Percentiles rank a stretch among this genome's conserved stretches.
These are phyloP conservation scores for Boletales sp. DNA, from an alignment of 768 basidiomycete genomes.

Conservation along the genomic window DNA sequence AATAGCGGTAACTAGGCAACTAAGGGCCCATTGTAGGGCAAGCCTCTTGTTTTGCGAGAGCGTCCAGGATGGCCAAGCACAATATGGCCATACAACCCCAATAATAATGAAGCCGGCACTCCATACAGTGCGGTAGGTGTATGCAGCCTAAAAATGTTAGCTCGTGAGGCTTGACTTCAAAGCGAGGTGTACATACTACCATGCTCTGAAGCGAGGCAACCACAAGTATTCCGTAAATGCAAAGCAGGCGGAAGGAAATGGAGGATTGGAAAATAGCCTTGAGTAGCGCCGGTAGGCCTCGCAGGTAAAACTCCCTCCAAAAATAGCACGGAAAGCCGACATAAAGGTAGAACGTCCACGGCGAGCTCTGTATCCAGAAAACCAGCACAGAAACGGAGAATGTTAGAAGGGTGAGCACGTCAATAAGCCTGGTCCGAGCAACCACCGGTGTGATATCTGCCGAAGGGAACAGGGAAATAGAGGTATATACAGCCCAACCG, in stretches of 20 bases:
- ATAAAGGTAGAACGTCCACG: conserved; percentile 75
- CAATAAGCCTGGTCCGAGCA: conserved; percentile 7
- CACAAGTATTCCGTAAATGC: conserved; percentile 32
- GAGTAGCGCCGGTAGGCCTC: conserved; percentile 18
- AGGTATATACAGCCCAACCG: conserved; percentile 74
- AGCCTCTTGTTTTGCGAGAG: conserved; percentile 26
- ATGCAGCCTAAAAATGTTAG: conserved; percentile 49
- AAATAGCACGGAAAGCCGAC: conserved; percentile 74
- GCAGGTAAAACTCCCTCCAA: conserved; percentile 55
- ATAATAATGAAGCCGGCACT: conserved; percentile 58
- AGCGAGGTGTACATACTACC: conserved; percentile 52
- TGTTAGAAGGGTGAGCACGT: conserved; percentile 25
- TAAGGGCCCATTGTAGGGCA: conserved; percentile 40
- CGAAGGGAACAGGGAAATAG: conserved; percentile 53
- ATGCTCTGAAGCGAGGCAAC: conserved; percentile 55
- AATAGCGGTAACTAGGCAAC: conserved; percentile 53
- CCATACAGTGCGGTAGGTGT: conserved; percentile 71
- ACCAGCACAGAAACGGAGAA: conserved; percentile 39
- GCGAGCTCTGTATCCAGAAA: conserved; percentile 62
- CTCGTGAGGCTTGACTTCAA: neutral
- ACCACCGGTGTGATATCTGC: conserved; percentile 15
- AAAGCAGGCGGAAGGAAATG: conserved; percentile 18
- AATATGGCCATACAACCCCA: conserved; percentile 63
- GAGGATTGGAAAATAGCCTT: conserved; percentile 16
- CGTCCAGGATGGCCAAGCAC: conserved; percentile 41